Base-by-base conservation (phyloP, 768 basidiomycete genomes). In the Russula emetica region DNA sequence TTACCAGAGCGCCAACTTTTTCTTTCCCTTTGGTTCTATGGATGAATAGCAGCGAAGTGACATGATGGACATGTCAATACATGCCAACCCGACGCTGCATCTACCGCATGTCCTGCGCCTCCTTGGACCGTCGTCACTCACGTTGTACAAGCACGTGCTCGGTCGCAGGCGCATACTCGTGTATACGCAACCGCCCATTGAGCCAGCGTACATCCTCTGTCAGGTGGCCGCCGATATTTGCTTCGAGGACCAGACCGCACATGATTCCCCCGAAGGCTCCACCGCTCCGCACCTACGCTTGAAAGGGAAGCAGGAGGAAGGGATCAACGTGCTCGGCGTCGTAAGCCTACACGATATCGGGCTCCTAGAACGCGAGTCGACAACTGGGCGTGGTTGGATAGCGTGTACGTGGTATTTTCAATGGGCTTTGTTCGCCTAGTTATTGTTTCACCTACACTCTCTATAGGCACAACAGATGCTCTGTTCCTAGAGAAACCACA, bases 401-500 rank as follows among this genome's bases (percentile, higher is more conserved):
- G 91, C 91, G 36, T 93, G 91, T 82, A 72, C 66, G 82, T 76
- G 5, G 11, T 47, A 61, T 16, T 20, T 10, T 13, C 7, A 16
- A n/a, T 4, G 49, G 2, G 13, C 45, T 57, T 32, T n/a, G 28
- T 13, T 16, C 20, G 34, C 49, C 32, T 2, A 30, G 28, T 44
- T 40, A 45, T 18, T 61, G 38, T 61, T 49, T 30, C 30, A 26
- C 45, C 47, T 20, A 53, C 20, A 7, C 26, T 9, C 1, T 14
- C 10, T 14, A 10, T 59, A 85, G 83, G 84, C 70, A 90, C 92
- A 11, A 92, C 92, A 2, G 92, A 94, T 67, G 85, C 90, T 10
- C 82, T 94, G 20, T 93, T 90, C 75, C 77, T 92, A 50, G 92
- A 94, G 67, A 90, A 86, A 71, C 87, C 91, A 1, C 76, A 82